Percentiles rank a stretch among this genome's conserved stretches.
Conservation (phyloP, 164 flowering plant species). For the Cinnamomum micranthum region DNA sequence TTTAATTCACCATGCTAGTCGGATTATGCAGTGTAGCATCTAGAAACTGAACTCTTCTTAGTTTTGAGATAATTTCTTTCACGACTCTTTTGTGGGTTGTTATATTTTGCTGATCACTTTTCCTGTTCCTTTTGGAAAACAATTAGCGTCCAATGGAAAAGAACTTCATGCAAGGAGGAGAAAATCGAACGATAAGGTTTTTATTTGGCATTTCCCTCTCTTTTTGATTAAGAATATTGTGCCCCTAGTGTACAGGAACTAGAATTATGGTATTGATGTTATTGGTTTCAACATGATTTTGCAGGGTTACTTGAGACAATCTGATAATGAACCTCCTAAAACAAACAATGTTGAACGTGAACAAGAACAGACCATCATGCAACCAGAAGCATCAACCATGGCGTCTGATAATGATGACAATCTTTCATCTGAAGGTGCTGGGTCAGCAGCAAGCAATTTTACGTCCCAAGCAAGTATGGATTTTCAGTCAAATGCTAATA, state of each 20-base stretch:
- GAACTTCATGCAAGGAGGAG: slow-evolving; percentile 52
- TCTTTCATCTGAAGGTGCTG: slow-evolving; percentile 28
- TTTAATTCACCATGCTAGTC: too few relatives aligned
- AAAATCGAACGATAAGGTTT: slow-evolving; percentile 53
- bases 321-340: slow-evolving; percentile 32
- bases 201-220: slow-evolving; percentile 2
- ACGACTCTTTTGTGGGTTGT: not conserved
- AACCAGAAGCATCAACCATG: slow-evolving; percentile 24
- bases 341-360: slow-evolving; percentile 29
- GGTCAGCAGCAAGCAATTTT: slow-evolving; percentile 16
- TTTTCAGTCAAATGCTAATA: slow-evolving; percentile 22
- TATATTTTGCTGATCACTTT: slow-evolving; percentile 6
- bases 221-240: not conserved
- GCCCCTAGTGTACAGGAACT: not conserved
- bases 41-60: not conserved
- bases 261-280: not conserved
- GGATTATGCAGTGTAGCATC: not conserved
- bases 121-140: slow-evolving; percentile 6
- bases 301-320: slow-evolving; percentile 45
- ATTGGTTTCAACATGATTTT: slow-evolving; percentile 7
- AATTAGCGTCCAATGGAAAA: slow-evolving; percentile 55
- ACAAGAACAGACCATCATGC: slow-evolving; percentile 1
- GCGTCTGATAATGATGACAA: slow-evolving; percentile 27
- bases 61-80: not conserved
- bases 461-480: slow-evolving; percentile 23